Evolutionary conservation across 805 yeast species (phyloP), one percentile per base, ranked within the genome.

Genomic region (Yamadazyma olivae): DNA sequence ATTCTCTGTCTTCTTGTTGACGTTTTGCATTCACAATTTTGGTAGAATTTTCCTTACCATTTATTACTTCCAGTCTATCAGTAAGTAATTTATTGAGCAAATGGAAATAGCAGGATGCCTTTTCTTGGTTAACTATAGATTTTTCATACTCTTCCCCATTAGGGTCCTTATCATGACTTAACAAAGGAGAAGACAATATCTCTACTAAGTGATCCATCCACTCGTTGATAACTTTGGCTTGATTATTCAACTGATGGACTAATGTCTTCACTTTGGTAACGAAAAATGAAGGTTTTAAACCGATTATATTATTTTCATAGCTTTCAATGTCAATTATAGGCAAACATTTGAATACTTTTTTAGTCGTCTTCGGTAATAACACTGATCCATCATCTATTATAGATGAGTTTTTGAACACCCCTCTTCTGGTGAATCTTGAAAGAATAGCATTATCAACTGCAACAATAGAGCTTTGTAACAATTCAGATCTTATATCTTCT

Each of bases 101-200:
- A 34, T 75, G 77, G 39, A 85, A 61, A 38, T 77, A 71, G 0
- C 75, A 69, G 27, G 77, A 76, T 0, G 82, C 82, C 39, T 74
- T 69, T 39, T 83, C 95, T 56, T 91, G 98, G 31, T 75, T 81
- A 27, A 77, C 76, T 32, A 91, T 64, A 0, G 95, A 80, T 4
- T 72, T 74, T 9, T 77, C 80, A 56, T 90, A 93, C 50, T 89
- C 97, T 33, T 78, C 83, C 10, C 90, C 89, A 35, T 81, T 78
- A 3, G 80, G 78, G 24, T 60, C 63, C 21, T 59, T 58, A 33
- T 78, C 81, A 21, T 55, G 57, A 3, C 55, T 48, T 26, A 76
- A 59, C 5, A 84, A 64, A 0, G 78, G 78, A n/a, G 63, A 64
- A 23, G 62, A 51, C 32, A 85, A 57, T 10, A 77, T 54, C 2